A percentile compares a stretch with the other conserved stretches of the same genome.
Evolutionary conservation across 768 basidiomycete species (phyloP).

Genomic region (Tephrocybe rancida): DNA sequence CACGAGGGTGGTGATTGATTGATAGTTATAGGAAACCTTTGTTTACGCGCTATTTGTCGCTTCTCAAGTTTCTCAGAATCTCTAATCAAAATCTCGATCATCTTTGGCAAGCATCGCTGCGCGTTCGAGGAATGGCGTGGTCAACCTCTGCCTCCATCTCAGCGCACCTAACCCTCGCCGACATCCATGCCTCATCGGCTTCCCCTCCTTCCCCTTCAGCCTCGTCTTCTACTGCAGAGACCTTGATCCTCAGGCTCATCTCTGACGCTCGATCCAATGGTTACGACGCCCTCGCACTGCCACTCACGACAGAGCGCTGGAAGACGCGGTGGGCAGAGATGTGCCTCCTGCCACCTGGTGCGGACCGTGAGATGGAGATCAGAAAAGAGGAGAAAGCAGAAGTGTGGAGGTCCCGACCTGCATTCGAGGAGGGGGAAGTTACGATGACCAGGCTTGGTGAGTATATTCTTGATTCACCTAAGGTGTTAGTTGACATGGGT

Average conservation of each 20-base stretch:
- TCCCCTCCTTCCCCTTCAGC: too few species aligned
- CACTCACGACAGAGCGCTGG: conserved; percentile 92
- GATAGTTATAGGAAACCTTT: too few species aligned
- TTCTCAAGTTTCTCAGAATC: too few species aligned
- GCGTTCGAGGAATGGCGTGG: too few species aligned
- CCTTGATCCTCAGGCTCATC: conserved; percentile 54
- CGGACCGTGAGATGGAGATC: conserved; percentile 37
- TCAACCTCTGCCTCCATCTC: too few species aligned
- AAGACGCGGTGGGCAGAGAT: conserved; percentile 85
- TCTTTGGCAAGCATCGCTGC: too few species aligned
- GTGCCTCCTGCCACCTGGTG: conserved; percentile 69
- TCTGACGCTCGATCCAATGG: conserved; percentile 61
- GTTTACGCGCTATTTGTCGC: too few species aligned
- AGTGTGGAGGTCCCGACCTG: conserved; percentile 82
- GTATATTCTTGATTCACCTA: conserved; percentile 25
- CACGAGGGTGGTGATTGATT: too few species aligned
- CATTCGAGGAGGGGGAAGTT: conserved; percentile 81
- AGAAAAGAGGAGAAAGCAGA: conserved; percentile 71
- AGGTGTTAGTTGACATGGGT: neutral
- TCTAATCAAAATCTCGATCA: too few species aligned
- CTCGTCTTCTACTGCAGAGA: too few species aligned
- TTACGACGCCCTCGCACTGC: conserved; percentile 77
- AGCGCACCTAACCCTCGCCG: too few species aligned
- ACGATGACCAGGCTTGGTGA: conserved; percentile 86
- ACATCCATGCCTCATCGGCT: too few species aligned